Conservation (phyloP, 768 basidiomycete genomes). For the Naganishia onofrii region DNA sequence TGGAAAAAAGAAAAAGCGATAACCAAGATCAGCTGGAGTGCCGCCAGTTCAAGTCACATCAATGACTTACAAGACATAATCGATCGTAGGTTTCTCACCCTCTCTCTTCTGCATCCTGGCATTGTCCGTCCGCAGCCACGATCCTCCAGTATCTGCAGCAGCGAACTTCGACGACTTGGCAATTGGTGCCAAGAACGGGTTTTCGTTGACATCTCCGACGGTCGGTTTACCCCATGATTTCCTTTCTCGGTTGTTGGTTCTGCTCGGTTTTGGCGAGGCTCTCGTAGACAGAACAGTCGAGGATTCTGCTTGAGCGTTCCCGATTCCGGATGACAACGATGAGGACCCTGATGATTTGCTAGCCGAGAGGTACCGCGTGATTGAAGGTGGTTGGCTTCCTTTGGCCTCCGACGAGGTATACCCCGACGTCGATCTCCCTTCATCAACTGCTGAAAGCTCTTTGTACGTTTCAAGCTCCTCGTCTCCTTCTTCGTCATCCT, state of each 20-base stretch:
- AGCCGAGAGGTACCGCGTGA: constrained; percentile 16
- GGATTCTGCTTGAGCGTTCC: not conserved
- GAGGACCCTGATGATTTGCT: constrained; percentile 1
- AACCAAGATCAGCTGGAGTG: not conserved
- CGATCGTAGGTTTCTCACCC: constrained; percentile 25
- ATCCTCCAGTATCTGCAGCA: not conserved
- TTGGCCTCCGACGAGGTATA: not conserved
- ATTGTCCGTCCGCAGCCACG: constrained; percentile 19
- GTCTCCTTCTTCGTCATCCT: not conserved
- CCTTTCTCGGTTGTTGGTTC: not conserved
- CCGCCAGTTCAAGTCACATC: not conserved
- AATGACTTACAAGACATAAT: constrained; percentile 23
- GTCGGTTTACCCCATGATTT: constrained; percentile 22
- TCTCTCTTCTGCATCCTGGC: not conserved
- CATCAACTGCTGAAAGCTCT: not conserved
- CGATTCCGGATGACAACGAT: not conserved
- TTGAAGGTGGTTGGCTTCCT: not conserved
- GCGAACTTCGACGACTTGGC: not conserved
- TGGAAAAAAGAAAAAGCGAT: not conserved
- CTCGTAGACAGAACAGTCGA: too few relatives aligned
- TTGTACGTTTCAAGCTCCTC: not conserved
- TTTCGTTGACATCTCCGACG: constrained; percentile 19
- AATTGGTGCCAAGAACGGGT: constrained; percentile 22
- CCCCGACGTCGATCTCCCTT: not conserved
- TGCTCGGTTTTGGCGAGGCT: not conserved